Evolutionary conservation across 2,329 filamentous ascomycete species (phyloP), one percentile per base, ranked within the genome.

Genomic region (Hortaea werneckii): DNA sequence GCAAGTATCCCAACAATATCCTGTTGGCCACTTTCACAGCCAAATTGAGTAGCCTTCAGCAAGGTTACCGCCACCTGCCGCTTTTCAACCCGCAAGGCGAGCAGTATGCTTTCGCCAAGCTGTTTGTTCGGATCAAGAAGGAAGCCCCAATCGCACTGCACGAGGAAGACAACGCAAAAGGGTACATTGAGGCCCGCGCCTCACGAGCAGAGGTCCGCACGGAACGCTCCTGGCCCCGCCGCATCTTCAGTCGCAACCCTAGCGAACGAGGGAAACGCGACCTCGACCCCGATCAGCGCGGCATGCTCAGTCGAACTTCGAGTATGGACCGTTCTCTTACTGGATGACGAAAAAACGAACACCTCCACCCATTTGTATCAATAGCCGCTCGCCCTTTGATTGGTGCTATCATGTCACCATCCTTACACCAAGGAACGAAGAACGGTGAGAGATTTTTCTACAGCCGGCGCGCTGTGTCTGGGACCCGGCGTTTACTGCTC

Each of bases 11-110:
- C 64, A 77, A 65, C 67, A 76, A 53, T 70, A 66, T 69, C 26
- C 73, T 87, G 20, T 75, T 95, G 47, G 92, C 87, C 3, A 92
- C 85, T 1, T 96, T 90, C 66, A 96, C 87, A 1, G 89, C 87
- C 51, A 96, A 96, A 69, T 80, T 96, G 43, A 82, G 76, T 69
- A 94, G 83, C 61, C 77, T 96, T 37, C 87, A 90, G 62, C 82
- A 92, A 65, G 92, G 92, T 28, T 96, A 92, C 65, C 87, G 90
- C 50, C 94, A 94, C 50, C 73, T 96, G 44, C 92, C 90, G 8
- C 75, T 98, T 11, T 84, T 87, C 64, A 89, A 96, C 67, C 77
- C 80, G 46, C 85, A 87, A 52, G 92, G 89, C 50, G 89, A 95
- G 57, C 87, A 89, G 57, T 96, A 94, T 63, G 76, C 95, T 38